Conservation (phyloP, 768 basidiomycete species). For the Gloeostereum incarnatum region DNA sequence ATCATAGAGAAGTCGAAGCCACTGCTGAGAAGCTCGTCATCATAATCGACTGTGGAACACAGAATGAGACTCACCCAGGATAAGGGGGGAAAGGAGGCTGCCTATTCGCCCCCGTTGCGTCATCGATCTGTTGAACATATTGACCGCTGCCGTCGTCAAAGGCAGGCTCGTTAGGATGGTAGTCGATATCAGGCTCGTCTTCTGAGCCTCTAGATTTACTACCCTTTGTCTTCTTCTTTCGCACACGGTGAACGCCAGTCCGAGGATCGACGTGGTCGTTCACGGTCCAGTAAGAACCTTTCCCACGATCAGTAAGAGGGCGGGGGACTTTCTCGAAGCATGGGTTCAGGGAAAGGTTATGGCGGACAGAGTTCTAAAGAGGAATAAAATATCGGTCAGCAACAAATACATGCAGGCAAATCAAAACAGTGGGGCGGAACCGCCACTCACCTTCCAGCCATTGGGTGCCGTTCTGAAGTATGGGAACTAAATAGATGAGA, state of each 20-base stretch:
- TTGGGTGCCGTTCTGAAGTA: slow-evolving; percentile 82
- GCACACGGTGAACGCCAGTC: slow-evolving; percentile 80
- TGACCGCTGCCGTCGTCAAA: slow-evolving; percentile 50
- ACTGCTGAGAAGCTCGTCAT: slow-evolving; percentile 34
- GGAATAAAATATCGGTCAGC: slow-evolving; percentile 16
- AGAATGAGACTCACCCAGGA: slow-evolving; percentile 38
- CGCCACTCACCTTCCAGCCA: slow-evolving; percentile 86
- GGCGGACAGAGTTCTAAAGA: slow-evolving; percentile 78
- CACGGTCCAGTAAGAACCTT: slow-evolving; percentile 89
- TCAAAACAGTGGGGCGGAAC: slow-evolving; percentile 55
- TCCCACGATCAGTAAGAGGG: slow-evolving; percentile 85
- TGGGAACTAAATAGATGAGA: slow-evolving; percentile 50
- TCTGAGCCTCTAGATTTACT: slow-evolving; percentile 38
- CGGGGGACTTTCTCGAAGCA: slow-evolving; percentile 89
- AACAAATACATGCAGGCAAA: slow-evolving; percentile 44
- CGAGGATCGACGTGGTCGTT: slow-evolving; percentile 86
- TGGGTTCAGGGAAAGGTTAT: slow-evolving; percentile 84
- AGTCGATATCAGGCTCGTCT: slow-evolving; percentile 56
- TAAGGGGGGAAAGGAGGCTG: slow-evolving; percentile 53
- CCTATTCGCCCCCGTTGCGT: slow-evolving; percentile 53
- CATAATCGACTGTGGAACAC: neutral
- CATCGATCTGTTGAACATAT: slow-evolving; percentile 47
- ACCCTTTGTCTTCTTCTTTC: slow-evolving; percentile 77
- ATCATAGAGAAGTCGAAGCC: slow-evolving; percentile 68
- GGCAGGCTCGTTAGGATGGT: slow-evolving; percentile 39